A percentile compares a stretch with the other conserved stretches of the same genome.
Evolutionary conservation across 108 stramenopile species (phyloP).

Genomic region (Cyclotella atomus): DNA sequence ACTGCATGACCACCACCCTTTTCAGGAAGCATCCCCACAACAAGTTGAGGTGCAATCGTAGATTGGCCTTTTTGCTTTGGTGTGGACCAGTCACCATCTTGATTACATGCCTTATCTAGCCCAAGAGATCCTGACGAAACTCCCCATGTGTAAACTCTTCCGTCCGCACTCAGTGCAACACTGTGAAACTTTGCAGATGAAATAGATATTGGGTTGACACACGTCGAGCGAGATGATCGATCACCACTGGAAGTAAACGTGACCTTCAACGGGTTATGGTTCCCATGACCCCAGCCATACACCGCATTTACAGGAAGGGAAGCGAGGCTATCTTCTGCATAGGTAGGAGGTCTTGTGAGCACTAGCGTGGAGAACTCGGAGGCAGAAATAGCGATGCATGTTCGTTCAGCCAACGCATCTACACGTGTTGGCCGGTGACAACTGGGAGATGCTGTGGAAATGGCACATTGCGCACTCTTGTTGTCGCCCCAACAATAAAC

Average conservation of each 20-base stretch:
- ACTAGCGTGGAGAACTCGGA: constrained; percentile 83
- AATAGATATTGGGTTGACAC: constrained; percentile 78
- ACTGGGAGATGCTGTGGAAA: constrained; percentile 1
- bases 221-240: constrained; percentile 20
- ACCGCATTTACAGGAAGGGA: constrained; percentile 69
- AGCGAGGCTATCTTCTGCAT: constrained; percentile 24
- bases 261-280: constrained; percentile 69
- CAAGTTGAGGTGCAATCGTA: constrained; percentile 62
- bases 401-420: constrained; percentile 61
- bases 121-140: constrained; percentile 74
- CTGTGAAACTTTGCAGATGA: constrained; percentile 84
- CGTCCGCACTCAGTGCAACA: constrained; percentile 86
- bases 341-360: constrained; percentile 52
- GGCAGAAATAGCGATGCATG: constrained; percentile 71
- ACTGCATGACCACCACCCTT: constrained; percentile 84
- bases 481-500: constrained; percentile 90
- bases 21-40: constrained; percentile 79
- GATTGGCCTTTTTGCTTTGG: constrained; percentile 13
- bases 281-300: constrained; percentile 87
- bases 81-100: not conserved
- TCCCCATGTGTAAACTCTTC: constrained; percentile 94
- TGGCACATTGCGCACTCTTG: constrained; percentile 58
- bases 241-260: constrained; percentile 46
- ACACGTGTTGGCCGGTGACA: constrained; percentile 61
- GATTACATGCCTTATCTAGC: constrained; percentile 8